Conservation (phyloP, 805 yeast species). For the Lipomyces spencermartinsiae region DNA sequence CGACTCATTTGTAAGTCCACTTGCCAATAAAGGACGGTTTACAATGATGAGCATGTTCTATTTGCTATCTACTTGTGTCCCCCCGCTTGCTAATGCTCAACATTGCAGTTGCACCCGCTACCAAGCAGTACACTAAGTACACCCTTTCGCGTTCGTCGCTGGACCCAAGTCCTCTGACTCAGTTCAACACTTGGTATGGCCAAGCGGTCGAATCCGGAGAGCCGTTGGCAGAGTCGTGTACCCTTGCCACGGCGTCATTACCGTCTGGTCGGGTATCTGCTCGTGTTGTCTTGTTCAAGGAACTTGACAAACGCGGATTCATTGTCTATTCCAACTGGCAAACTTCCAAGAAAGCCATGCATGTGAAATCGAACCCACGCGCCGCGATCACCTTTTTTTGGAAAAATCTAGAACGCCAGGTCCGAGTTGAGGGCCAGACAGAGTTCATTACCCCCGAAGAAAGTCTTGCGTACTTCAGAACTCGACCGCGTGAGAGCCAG, state of each 20-base stretch:
- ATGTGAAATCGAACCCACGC: constrained; percentile 71
- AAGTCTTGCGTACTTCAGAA: constrained; percentile 75
- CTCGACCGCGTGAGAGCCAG: constrained; percentile 91
- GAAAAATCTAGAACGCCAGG: constrained; percentile 90
- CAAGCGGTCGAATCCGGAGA: constrained; percentile 68
- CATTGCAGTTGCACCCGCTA: constrained; percentile 39
- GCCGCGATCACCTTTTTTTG: constrained; percentile 91
- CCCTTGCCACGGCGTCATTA: constrained; percentile 83
- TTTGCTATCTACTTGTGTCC: constrained; percentile 13
- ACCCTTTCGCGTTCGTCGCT: constrained; percentile 63
- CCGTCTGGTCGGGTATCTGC: constrained; percentile 92
- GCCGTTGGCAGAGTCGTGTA: constrained; percentile 70
- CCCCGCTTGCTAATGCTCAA: constrained; percentile 8
- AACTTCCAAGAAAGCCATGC: constrained; percentile 78
- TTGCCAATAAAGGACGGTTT: background rate
- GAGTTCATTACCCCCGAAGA: constrained; percentile 77
- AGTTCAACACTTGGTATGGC: constrained; percentile 84
- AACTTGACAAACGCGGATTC: constrained; percentile 79
- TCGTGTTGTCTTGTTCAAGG: constrained; percentile 85
- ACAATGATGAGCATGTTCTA: constrained; percentile 1
- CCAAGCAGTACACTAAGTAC: constrained; percentile 75
- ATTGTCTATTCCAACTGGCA: constrained; percentile 92
- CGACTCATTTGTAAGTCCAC: constrained; percentile 32
- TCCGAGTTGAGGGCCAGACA: constrained; percentile 85
- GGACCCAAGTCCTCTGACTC: constrained; percentile 66